Base-by-base conservation (phyloP, 2,329 filamentous ascomycete genomes). In the Phoma sp. region DNA sequence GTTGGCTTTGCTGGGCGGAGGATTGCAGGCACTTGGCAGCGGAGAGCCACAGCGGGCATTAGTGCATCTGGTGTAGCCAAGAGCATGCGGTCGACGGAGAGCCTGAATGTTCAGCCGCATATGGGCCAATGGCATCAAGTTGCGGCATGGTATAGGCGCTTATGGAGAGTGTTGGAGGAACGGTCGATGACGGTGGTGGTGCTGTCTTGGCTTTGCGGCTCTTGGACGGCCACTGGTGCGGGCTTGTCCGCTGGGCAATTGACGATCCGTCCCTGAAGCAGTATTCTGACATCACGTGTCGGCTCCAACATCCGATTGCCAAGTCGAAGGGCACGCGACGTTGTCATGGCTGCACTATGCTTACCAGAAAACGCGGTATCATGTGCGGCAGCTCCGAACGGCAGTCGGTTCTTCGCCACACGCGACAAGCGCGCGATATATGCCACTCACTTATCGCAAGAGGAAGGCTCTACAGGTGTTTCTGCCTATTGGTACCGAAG, bases 1-100 rank as follows among this genome's bases (percentile, higher is more conserved):
- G 52, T 62, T 61, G 56, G 48, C 48, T 51, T 55, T 45, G 50
- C 62, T 64, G 43, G 64, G 64, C 64, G 50, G 61, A 60, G 43
- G 39, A 47, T 45, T 24, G 53, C 45, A 39, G 43, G 25, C 32
- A 47, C 61, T 65, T 66, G 63, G 64, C 61, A 38, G 60, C 57
- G 58, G 56, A 60, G 41, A 45, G 46, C 33, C 38, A 45, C 27
- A 50, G 57, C 52, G 55, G 43, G 38, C 36, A 14, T 38, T 47
- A 52, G 44, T 35, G 49, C 35, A 30, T 8, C 25, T 7, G 42
- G 23, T 36, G 45, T 37, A 29, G 51, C 57, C 60, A 61, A 61
- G 58, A 50, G 41, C 24, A 22, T 47, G 52, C 52, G 18, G 44
- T 60, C 11, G 24, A 11, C n/a, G 41, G 52, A 46, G 29, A 41